These are phyloP conservation scores for Boletales sp. DNA, from an alignment of 768 basidiomycete species.

Conservation along the genomic window DNA sequence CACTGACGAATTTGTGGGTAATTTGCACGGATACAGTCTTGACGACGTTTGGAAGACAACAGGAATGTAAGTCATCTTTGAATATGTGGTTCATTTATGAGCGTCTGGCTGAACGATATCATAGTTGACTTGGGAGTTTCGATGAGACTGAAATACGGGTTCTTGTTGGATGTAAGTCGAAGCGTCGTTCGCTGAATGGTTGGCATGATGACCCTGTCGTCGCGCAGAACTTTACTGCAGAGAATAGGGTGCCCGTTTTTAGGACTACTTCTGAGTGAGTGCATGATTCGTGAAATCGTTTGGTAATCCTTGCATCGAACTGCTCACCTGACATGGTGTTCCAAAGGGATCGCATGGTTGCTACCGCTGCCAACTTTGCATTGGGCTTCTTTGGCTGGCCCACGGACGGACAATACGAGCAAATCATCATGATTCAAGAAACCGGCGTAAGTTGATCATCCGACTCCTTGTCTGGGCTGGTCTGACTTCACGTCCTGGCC, in stretches of 20 bases:
- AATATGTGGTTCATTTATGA: not conserved
- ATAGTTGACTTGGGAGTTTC: constrained; percentile 66
- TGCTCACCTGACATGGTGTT: not conserved
- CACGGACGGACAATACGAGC: constrained; percentile 67
- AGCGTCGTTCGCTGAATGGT: not conserved
- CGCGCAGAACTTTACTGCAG: constrained; percentile 52
- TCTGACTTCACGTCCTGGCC: not conserved
- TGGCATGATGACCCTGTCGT: constrained; percentile 17
- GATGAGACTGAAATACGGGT: constrained; percentile 75
- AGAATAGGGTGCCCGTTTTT: constrained; percentile 69
- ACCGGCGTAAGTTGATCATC: constrained; percentile 41
- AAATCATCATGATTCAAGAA: constrained; percentile 72
- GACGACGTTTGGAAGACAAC: constrained; percentile 88
- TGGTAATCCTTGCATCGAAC: not conserved
- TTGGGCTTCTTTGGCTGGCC: constrained; percentile 78
- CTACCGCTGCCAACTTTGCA: constrained; percentile 63
- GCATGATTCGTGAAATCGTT: not conserved
- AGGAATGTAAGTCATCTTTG: constrained; percentile 56
- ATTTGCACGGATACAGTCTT: constrained; percentile 44
- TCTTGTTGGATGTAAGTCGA: constrained; percentile 52
- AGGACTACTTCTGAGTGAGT: constrained; percentile 71
- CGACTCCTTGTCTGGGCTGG: too few relatives aligned
- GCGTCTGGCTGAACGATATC: not conserved
- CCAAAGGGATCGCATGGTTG: constrained; percentile 65
- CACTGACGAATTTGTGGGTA: not conserved